A percentile compares a stretch with the other conserved stretches of the same genome.
phyloP scores from a whole-genome alignment of 2,329 filamentous ascomycete species.

The Orbilia ellipsospora region DNA sequence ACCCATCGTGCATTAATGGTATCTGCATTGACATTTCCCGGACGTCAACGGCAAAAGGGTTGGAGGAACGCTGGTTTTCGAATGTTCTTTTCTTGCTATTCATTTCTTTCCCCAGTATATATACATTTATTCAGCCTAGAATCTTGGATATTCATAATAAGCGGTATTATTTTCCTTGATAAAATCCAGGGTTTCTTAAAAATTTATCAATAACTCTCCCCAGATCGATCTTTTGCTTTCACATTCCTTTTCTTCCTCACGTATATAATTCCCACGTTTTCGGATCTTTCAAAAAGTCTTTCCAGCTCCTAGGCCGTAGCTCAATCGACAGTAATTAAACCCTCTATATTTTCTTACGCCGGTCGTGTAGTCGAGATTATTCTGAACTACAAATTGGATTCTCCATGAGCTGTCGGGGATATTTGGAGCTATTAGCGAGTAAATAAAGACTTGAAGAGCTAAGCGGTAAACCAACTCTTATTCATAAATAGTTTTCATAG shows the following conservation, averaged over 20 bases:
- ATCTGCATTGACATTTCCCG: conserved; percentile 4
- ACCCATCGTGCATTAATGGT: not conserved
- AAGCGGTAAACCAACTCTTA: not conserved
- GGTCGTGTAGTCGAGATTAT: too few species aligned
- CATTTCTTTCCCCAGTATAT: not conserved
- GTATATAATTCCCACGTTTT: too few species aligned
- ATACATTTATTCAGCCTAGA: not conserved
- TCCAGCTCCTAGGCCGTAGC: too few species aligned
- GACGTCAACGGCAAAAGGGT: conserved; percentile 1
- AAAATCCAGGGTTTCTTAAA: not conserved
- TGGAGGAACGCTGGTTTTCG: not conserved
- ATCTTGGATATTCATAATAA: not conserved
- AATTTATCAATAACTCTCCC: too few species aligned
- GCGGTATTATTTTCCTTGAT: not conserved
- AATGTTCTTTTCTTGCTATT: not conserved
- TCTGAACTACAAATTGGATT: too few species aligned
- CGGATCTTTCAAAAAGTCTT: too few species aligned
- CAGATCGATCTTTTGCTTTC: too few species aligned
- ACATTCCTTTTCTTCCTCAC: too few species aligned
- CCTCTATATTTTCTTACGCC: too few species aligned
- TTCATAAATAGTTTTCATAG: not conserved
- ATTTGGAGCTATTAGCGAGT: not conserved
- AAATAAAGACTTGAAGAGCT: not conserved
- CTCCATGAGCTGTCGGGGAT: too few species aligned
- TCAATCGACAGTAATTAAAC: too few species aligned